phyloP scores from a whole-genome alignment of 2,329 filamentous ascomycete genomes.

The Xylaria sp. region DNA sequence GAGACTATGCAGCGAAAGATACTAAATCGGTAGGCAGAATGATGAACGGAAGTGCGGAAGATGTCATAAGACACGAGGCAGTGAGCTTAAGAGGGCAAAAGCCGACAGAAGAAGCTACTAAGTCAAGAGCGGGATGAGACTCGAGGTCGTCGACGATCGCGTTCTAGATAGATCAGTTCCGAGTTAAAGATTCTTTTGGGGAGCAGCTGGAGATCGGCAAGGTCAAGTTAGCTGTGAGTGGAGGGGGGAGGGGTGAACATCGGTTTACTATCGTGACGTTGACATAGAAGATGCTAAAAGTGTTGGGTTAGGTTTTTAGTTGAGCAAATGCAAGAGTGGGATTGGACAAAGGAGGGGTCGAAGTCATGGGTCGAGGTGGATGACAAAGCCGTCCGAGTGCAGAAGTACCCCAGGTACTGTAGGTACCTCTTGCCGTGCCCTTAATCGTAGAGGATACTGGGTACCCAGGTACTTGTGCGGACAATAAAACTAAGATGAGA shows the following conservation, averaged over 20 bases:
- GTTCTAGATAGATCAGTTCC: neutral
- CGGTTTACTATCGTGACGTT: conserved; percentile 3
- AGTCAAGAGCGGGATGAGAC: neutral
- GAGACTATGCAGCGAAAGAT: conserved; percentile 12
- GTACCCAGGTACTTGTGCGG: neutral
- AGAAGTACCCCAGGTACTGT: neutral
- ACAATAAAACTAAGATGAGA: conserved; percentile 4
- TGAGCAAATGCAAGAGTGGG: conserved; percentile 1
- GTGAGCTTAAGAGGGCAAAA: neutral
- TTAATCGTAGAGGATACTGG: neutral
- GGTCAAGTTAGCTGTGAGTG: neutral
- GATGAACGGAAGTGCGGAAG: neutral
- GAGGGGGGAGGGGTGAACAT: neutral
- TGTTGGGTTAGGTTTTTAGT: neutral
- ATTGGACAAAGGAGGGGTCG: conserved; percentile 21
- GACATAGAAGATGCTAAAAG: neutral
- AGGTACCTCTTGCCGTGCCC: neutral
- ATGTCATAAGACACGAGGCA: neutral
- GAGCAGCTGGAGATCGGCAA: neutral
- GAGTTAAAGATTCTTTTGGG: neutral
- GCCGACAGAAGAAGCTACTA: neutral
- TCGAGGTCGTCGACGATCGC: neutral
- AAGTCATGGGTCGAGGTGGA: conserved; percentile 7
- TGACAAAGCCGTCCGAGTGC: conserved; percentile 9
- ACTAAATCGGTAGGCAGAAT: conserved; percentile 11